A percentile compares a stretch with the other conserved stretches of the same genome.
These are phyloP conservation scores for Kokia cookei DNA, from an alignment of 441 rosid species.

Conservation along the genomic window DNA sequence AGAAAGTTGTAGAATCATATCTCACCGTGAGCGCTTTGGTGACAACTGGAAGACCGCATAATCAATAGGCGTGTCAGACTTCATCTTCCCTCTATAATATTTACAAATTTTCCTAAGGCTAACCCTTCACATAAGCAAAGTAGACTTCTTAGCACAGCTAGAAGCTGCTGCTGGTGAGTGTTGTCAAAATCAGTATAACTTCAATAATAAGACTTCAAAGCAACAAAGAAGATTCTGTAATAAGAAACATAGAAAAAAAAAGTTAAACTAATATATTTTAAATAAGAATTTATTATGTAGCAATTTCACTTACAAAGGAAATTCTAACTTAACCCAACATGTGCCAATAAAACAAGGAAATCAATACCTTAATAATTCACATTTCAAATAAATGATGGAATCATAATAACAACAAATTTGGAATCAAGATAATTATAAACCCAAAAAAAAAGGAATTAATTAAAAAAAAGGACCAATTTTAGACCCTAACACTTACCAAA, in stretches of 20 bases:
- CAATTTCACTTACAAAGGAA: not conserved
- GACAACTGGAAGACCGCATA: constrained; percentile 89
- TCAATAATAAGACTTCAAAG: constrained; percentile 4
- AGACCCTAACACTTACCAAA: constrained; percentile 7
- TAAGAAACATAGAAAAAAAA: not conserved
- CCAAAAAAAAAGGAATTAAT: not conserved
- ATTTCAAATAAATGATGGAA: constrained; percentile 16
- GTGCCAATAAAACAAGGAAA: constrained; percentile 18
- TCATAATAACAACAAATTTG: not conserved
- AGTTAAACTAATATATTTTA: not conserved
- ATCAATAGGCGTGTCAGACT: constrained; percentile 59
- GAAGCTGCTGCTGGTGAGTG: not conserved
- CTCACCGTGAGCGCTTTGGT: constrained; percentile 75
- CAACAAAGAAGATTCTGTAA: constrained; percentile 7
- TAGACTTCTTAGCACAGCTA: constrained; percentile 4
- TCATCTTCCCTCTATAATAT: constrained; percentile 46
- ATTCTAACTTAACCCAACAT: not conserved
- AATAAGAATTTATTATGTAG: not conserved
- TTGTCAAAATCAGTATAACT: constrained; percentile 8
- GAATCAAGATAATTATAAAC: not conserved
- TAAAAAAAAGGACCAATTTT: not conserved
- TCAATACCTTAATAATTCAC: constrained; percentile 10
- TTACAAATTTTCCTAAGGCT: constrained; percentile 20
- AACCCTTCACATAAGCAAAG: constrained; percentile 18
- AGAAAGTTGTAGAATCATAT: constrained; percentile 5